Percentiles rank a stretch among this genome's conserved stretches.
Evolutionary conservation across 768 basidiomycete species (phyloP).

Genomic region (Suillus placidus): DNA sequence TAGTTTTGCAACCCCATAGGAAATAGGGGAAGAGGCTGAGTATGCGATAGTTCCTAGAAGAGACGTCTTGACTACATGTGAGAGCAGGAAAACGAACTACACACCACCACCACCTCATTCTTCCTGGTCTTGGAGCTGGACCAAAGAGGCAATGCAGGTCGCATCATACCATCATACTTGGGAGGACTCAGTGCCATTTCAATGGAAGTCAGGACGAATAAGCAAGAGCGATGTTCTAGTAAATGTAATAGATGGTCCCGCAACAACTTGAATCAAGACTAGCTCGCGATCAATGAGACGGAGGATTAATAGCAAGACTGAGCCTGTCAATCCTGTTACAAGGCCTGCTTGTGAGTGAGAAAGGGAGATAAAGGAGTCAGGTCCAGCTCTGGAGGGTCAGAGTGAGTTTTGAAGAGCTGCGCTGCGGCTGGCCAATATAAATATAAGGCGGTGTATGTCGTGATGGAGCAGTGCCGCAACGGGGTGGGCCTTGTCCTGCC

Average conservation of each 20-base stretch:
- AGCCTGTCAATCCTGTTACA: slow-evolving; percentile 9
- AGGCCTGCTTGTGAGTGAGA: slow-evolving; percentile 10
- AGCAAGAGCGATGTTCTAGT: not conserved
- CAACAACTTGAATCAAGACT: not conserved
- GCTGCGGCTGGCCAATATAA: not conserved
- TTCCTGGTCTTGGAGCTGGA: slow-evolving; percentile 17
- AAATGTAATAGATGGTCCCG: not conserved
- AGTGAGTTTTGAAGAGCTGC: not conserved
- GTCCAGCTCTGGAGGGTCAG: slow-evolving; percentile 8
- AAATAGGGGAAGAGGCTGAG: slow-evolving; percentile 32
- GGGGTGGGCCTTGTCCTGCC: not conserved
- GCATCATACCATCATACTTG: not conserved
- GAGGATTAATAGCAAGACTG: slow-evolving; percentile 1
- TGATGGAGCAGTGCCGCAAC: not conserved
- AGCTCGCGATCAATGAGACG: not conserved
- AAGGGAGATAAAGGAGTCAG: slow-evolving; percentile 1
- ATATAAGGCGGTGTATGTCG: not conserved
- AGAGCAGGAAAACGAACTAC: slow-evolving; percentile 5
- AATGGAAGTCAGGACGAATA: not conserved
- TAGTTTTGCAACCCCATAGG: slow-evolving; percentile 43
- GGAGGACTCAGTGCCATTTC: slow-evolving; percentile 3
- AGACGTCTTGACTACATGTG: not conserved
- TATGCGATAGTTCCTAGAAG: slow-evolving; percentile 38
- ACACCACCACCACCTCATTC: slow-evolving; percentile 30
- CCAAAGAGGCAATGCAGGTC: slow-evolving; percentile 12